A percentile compares a stretch with the other conserved stretches of the same genome.
Evolutionary conservation across 345 rosid genomes (phyloP).

Genomic region (Litchi chinensis): DNA sequence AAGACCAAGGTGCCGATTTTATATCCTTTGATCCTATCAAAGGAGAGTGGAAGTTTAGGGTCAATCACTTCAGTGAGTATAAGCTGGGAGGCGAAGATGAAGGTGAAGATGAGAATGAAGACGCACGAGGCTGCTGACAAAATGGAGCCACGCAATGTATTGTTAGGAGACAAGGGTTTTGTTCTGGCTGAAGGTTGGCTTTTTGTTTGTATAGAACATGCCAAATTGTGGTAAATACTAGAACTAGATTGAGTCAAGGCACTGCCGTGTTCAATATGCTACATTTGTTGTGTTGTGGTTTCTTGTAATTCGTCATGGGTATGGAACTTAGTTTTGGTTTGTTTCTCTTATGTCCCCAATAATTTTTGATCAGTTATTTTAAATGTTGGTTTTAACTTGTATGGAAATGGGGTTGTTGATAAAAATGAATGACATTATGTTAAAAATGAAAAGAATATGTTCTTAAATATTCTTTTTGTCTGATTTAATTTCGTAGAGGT

Average conservation of each 20-base stretch:
- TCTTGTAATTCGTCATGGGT: not conserved
- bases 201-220: constrained; percentile 22
- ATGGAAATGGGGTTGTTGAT: not conserved
- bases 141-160: not conserved
- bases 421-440: not conserved
- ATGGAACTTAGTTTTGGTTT: not conserved
- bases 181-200: not conserved
- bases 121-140: constrained; percentile 28
- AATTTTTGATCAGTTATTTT: not conserved
- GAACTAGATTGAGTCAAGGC: not conserved
- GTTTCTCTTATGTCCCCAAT: not conserved
- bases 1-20: constrained; percentile 87
- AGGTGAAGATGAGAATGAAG: constrained; percentile 20
- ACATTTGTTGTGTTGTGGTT: not conserved
- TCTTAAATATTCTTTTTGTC: not conserved
- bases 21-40: constrained; percentile 73
- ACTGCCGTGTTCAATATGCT: not conserved
- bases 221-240: constrained; percentile 10
- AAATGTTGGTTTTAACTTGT: constrained; percentile 1
- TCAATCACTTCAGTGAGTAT: constrained; percentile 78
- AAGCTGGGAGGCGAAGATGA: constrained; percentile 53
- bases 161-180: not conserved
- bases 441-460: not conserved
- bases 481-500: not conserved
- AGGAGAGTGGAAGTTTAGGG: constrained; percentile 95